Evolutionary conservation across 306 rosid genomes (phyloP), one percentile per base, ranked within the genome.

Genomic region (Corylus avellana): DNA sequence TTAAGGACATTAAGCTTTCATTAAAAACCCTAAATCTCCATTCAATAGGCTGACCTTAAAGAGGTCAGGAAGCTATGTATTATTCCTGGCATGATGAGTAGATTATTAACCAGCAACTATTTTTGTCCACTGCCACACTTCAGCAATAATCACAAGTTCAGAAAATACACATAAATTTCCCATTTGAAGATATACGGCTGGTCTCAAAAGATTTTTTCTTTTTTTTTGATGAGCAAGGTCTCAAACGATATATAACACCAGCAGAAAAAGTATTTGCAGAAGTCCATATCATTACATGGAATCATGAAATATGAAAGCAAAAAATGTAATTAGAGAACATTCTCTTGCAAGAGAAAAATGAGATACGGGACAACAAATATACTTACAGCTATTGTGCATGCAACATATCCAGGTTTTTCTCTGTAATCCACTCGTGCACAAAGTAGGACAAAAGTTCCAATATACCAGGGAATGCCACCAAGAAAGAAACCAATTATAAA

Each of bases 351-450:
- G 70, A 11, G 27, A 17, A 46, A 79, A 70, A 57, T 17, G 4
- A 57, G 70, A 78, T 16, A 39, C 64, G 91, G 13, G 12, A 48
- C 51, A 48, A 8, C 51, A 57, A 72, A 78, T 17, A 39, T 63
- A 93, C 98, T 90, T 91, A 93, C 98, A 63, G 90, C 97, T 63
- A 93, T 44, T 7, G 81, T 55, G 84, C 98, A 93, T 1, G 98
- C 98, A 74, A 90, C 87, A 70, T 87, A 85, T 79, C 98, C 98
- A 74, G 97, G 89, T 78, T 93, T 93, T 78, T 93, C 98, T 70
- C 97, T 77, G 80, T 83, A 75, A 83, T 93, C 98, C 85, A 92
- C 90, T 2, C 47, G 91, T 16, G 83, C 84, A 74, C 85, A 94
- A 54, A 90, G 88, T 9, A 92, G 74, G 47, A 94, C 58, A 68